A percentile compares a stretch with the other conserved stretches of the same genome.
Evolutionary conservation across 1,139 yeast genomes (phyloP).

Genomic region (Geotrichum restrictum): DNA sequence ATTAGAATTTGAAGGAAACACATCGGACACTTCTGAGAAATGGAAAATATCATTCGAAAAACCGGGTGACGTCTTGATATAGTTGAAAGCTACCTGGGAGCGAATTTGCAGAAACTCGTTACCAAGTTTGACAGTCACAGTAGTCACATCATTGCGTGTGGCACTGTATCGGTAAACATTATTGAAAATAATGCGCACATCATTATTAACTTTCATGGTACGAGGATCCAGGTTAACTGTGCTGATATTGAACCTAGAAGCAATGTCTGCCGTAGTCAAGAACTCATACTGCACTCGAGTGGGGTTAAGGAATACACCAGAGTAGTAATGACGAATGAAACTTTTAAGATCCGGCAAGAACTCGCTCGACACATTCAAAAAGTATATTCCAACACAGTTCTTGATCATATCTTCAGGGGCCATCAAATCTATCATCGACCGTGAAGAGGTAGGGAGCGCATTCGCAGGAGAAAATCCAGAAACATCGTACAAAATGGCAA

Average conservation of each 20-base stretch:
- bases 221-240: slow-evolving; percentile 29
- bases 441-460: slow-evolving; percentile 35
- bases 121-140: slow-evolving; percentile 63
- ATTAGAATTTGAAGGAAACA: slow-evolving; percentile 46
- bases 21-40: slow-evolving; percentile 45
- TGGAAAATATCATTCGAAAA: slow-evolving; percentile 29
- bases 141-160: slow-evolving; percentile 16
- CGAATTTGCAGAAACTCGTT: slow-evolving; percentile 60
- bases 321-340: slow-evolving; percentile 26
- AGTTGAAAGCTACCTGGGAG: slow-evolving; percentile 50
- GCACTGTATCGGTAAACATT: slow-evolving; percentile 22
- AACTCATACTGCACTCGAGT: slow-evolving; percentile 29
- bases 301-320: slow-evolving; percentile 30
- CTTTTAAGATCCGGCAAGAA: slow-evolving; percentile 40
- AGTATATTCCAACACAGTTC: slow-evolving; percentile 56
- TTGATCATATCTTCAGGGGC: slow-evolving; percentile 49
- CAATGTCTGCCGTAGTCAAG: slow-evolving; percentile 28
- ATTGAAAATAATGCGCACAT: slow-evolving; percentile 27
- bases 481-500: slow-evolving; percentile 62
- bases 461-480: slow-evolving; percentile 52
- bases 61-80: slow-evolving; percentile 37
- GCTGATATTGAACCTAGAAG: slow-evolving; percentile 26
- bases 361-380: slow-evolving; percentile 57
- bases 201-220: slow-evolving; percentile 27
- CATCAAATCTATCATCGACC: slow-evolving; percentile 27